Evolutionary conservation across 495 filamentous ascomycete species (phyloP).

Genomic region (Thozetella sp.): DNA sequence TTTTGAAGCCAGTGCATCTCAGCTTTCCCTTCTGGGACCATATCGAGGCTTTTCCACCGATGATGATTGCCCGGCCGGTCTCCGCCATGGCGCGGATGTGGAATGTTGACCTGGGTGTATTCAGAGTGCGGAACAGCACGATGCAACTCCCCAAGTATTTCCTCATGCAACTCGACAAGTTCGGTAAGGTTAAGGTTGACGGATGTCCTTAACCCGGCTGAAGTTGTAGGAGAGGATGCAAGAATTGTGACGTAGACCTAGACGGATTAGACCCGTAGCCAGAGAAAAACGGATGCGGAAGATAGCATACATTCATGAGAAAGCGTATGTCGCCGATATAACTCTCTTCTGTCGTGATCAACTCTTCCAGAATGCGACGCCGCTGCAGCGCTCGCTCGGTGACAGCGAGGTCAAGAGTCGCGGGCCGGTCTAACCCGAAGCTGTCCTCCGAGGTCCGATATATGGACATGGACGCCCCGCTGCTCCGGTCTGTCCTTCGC

Average conservation of each 20-base stretch:
- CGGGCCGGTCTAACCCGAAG: constrained; percentile 48
- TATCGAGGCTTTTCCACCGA: constrained; percentile 63
- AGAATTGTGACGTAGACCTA: constrained; percentile 72
- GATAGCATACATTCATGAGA: constrained; percentile 70
- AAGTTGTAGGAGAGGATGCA: constrained; percentile 58
- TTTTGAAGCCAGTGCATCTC: constrained; percentile 42
- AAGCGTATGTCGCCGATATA: constrained; percentile 88
- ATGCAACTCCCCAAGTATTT: constrained; percentile 67
- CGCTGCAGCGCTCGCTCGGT: constrained; percentile 71
- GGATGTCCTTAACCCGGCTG: constrained; percentile 54
- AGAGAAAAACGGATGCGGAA: background rate
- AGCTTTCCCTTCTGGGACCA: constrained; percentile 52
- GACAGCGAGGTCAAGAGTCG: constrained; percentile 69
- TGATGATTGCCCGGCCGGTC: constrained; percentile 51
- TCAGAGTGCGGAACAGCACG: constrained; percentile 63
- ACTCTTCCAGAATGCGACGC: constrained; percentile 77
- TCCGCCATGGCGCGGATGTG: no score
- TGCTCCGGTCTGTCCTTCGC: constrained; percentile 62
- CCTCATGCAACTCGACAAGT: constrained; percentile 72
- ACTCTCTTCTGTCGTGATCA: constrained; percentile 82
- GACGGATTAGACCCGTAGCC: constrained; percentile 6
- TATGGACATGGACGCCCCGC: constrained; percentile 60
- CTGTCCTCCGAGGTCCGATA: constrained; percentile 70
- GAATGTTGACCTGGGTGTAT: constrained; percentile 47
- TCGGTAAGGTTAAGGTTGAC: constrained; percentile 70